Percentiles rank a stretch among this genome's conserved stretches.
These are phyloP conservation scores for Globisporangium ultimum DNA, from an alignment of 352 stramenopile species.

Conservation along the genomic window DNA sequence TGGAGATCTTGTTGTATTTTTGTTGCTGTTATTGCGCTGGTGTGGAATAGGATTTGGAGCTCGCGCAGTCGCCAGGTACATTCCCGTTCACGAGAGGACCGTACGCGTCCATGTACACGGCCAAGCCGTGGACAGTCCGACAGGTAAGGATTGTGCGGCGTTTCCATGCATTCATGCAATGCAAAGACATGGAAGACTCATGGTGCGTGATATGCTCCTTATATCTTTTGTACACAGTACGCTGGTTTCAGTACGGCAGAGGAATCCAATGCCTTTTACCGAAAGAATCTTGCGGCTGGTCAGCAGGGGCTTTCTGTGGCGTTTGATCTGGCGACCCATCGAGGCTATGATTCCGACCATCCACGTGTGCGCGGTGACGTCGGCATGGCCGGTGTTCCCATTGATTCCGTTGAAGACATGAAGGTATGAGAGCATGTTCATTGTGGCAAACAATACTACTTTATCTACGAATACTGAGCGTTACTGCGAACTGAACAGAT, in stretches of 20 bases:
- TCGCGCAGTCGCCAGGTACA: conserved; percentile 73
- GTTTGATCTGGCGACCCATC: conserved; percentile 98
- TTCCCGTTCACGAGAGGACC: conserved; percentile 93
- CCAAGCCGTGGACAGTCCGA: conserved; percentile 92
- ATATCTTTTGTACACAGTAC: conserved; percentile 54
- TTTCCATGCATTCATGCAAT: neutral
- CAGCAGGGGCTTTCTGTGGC: conserved; percentile 92
- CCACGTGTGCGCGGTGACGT: conserved; percentile 94
- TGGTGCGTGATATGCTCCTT: neutral
- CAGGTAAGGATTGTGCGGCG: conserved; percentile 33
- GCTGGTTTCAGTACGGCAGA: conserved; percentile 96
- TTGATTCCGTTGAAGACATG: conserved; percentile 97
- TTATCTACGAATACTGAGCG: neutral
- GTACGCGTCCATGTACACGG: conserved; percentile 97
- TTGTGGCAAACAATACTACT: neutral
- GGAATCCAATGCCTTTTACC: conserved; percentile 97
- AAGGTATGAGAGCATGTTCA: conserved; percentile 40
- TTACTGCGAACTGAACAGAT: conserved; percentile 31
- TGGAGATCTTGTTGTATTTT: too few relatives aligned
- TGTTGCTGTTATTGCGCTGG: too few relatives aligned
- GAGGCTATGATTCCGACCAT: conserved; percentile 97
- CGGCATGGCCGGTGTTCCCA: conserved; percentile 96
- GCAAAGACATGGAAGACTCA: neutral
- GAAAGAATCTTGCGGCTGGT: conserved; percentile 91
- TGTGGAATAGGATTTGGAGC: conserved; percentile 32